Evolutionary conservation across 2,329 filamentous ascomycete genomes (phyloP).

Genomic region (Microsporum audouinii): DNA sequence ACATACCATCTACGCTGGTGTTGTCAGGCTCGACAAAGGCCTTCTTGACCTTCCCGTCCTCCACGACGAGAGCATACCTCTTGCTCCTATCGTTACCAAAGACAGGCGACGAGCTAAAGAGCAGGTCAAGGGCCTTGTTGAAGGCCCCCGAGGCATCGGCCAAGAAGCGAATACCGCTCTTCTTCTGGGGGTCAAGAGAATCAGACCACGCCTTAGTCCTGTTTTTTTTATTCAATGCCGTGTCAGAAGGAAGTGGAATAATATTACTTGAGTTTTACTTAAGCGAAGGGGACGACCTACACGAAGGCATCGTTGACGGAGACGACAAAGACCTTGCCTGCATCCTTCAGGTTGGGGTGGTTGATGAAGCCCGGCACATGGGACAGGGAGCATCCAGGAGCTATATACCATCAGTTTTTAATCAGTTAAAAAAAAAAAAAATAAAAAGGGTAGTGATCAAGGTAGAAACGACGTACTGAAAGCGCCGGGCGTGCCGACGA

Average conservation of each 20-base stretch:
- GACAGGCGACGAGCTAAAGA: conserved; percentile 66
- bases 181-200: conserved; percentile 60
- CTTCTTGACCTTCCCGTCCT: conserved; percentile 74
- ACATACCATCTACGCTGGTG: conserved; percentile 63
- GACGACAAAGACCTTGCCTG: conserved; percentile 78
- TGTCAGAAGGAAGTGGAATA: too few relatives aligned
- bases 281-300: conserved; percentile 41
- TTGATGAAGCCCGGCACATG: conserved; percentile 83
- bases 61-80: conserved; percentile 72
- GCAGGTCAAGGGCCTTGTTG: conserved; percentile 70
- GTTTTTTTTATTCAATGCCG: neutral
- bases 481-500: conserved; percentile 75
- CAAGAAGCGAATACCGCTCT: conserved; percentile 75
- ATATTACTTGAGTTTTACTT: too few relatives aligned
- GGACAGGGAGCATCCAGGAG: conserved; percentile 51
- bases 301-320: conserved; percentile 93
- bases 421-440: neutral
- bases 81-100: conserved; percentile 77
- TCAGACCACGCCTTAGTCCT: conserved; percentile 87
- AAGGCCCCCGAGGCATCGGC: conserved; percentile 70
- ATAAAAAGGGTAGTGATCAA: conserved; percentile 21
- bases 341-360: conserved; percentile 63
- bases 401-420: conserved; percentile 21
- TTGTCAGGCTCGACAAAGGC: conserved; percentile 79
- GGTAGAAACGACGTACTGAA: conserved; percentile 43